Evolutionary conservation across 805 yeast genomes (phyloP), one percentile per base, ranked within the genome.

Genomic region (Candida nitratophila): DNA sequence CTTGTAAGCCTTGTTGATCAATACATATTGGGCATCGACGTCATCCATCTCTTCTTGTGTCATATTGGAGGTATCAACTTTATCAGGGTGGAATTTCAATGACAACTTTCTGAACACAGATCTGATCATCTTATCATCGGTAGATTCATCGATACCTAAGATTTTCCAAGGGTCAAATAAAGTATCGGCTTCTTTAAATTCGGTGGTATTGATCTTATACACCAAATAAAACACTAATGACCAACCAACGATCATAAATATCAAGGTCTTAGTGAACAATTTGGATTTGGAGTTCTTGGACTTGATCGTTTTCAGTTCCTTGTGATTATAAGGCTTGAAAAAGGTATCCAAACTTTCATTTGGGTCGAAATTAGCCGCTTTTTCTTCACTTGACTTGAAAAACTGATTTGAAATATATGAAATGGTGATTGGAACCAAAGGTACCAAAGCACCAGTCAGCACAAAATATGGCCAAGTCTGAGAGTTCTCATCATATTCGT

Each of bases 391-490:
- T 42, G 17, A n/a, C 24, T 19, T 41, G 17, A 24, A 39, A 24
- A 40, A 39, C 17, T 20, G 43, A 36, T 37, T 20, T 17, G 36
- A 40, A 34, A 59, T 43, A 17, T 57, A 47, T 8, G 61, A 54
- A 24, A 68, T 43, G 7, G 68, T 61, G 3, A 54, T 44, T 7
- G 96, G 96, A 34, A 87, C 60, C 47, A 86, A 70, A 17, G 80
- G 76, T 47, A 85, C 76, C 22, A 85, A 68, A 42, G 84, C 64
- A 41, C 86, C 66, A 3, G 96, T 89, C 57, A 86, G 62, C 42
- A 84, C 76, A 57, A 90, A 90, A 61, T 82, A 88, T 35, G 97
- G 97, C 96, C 96, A 89, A 2, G 93, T 87, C 55, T 86, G 93
- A 41, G 90, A 81, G 48, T 79, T 79, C 61, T 89, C 96, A 67